Base-by-base conservation (phyloP, 768 basidiomycete genomes). In the Suillus luteus region DNA sequence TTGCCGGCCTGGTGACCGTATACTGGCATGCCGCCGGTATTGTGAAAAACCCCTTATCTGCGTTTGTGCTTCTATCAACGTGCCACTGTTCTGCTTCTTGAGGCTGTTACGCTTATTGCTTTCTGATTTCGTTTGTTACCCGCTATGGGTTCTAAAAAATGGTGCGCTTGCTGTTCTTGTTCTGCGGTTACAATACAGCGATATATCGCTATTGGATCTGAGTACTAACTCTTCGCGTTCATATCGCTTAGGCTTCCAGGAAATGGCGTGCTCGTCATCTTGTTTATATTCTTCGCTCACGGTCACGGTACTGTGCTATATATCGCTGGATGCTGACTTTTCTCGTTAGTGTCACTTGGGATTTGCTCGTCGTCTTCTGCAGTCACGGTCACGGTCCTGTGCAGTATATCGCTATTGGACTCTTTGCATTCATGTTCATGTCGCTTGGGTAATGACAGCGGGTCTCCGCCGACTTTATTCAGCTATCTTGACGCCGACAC, bases 21-120 rank as follows among this genome's bases (percentile, higher is more conserved):
- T 17, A 49, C 14, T 49, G 49, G 14, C 15, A 31, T 52, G 17
- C 24, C 51, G 51, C 51, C 51, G 51, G 51, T 52, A 52, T 52
- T 31, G 51, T 27, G 27, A 49, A 49, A 51, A 51, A 17, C 9
- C 10, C 31, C 51, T 52, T 52, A 52, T 52, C 51, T 52, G 17
- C 51, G 31, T 8, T 33, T 10, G 51, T 31, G 51, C 51, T 52
- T 52, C 51, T 52, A 52, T 52, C 27, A 52, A 52, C 17, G 15
- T 31, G 48, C 4, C 27, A 31, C 27, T 52, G 27, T 52, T 31
- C 31, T 31, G 15, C 51, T 52, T 52, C 51, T 52, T 31, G 51
- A 31, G 27, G 51, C 51, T 31, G 27, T 31, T 17, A 9, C 27
- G 51, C 51, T 52, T 52, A 17, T 31, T 17, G 17, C 51, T 52